Base-by-base conservation (phyloP, 2,329 filamentous ascomycete species). In the Xylariaceae sp. region DNA sequence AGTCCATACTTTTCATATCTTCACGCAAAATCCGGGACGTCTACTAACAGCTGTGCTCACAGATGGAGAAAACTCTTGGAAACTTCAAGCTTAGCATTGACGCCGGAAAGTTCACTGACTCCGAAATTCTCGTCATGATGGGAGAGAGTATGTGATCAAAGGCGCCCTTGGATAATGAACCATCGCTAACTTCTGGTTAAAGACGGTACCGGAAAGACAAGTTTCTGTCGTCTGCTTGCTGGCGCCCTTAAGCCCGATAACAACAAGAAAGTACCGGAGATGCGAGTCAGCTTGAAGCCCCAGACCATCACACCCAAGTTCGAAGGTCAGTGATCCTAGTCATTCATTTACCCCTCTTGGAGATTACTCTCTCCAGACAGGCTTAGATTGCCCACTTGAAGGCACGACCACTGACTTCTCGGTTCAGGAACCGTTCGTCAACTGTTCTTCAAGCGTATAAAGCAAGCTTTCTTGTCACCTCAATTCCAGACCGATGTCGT, bases 401-500 rank as follows among this genome's bases (percentile, higher is more conserved):
- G 52, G 1, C 11, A n/a, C 44, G 11, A 11, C 3, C 6, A 52
- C 47, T 57, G 10, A 50, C 50, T 23, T 47, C 8, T 17, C 10
- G 5, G 50, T 45, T 9, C 39, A 63, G 61, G 61, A 65, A 99
- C 93, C 45, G 94, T 99, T 60, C 91, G 94, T 64, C 92, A 97
- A 76, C 84, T 99, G 54, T 97, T 99, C 83, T 96, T 97, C 86
- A 99, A 99, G 47, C 52, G 60, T 42, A 99, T 99, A 78, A 96
- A 96, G 83, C 87, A 92, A 63, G 88, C 93, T 44, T 99, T 99
- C 85, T 76, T 99, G 70, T 94, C 88, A 68, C 94, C 94, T 35
- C 94, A 99, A 76, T 99, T 99, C 84, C 94, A 99, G 81, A 99
- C 94, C 11, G 94, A 99, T 75, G 95, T 99, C 59, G 95, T 97